Percentiles rank a stretch among this genome's conserved stretches.
phyloP scores from a whole-genome alignment of 495 filamentous ascomycete species.

The Margaritispora aquatica region DNA sequence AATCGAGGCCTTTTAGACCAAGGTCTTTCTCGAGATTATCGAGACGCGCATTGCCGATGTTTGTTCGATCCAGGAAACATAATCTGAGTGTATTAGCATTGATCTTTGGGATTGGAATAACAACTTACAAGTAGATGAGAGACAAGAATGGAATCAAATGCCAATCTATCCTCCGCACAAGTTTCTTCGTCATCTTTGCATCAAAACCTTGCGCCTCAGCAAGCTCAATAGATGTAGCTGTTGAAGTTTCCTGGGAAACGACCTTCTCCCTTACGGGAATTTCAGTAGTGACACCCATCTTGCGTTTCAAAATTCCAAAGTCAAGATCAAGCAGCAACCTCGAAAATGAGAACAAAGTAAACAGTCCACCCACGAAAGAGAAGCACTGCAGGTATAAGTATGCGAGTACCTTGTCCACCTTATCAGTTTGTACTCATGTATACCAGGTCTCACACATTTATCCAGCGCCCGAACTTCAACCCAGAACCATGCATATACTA shows the following conservation, averaged over 20 bases:
- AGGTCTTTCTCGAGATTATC: constrained; percentile 45
- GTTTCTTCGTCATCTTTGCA: constrained; percentile 26
- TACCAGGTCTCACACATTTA: neutral
- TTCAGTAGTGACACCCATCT: neutral
- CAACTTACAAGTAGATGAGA: constrained; percentile 36
- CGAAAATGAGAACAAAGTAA: neutral
- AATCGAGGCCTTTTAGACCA: constrained; percentile 43
- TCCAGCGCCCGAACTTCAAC: neutral
- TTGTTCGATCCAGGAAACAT: constrained; percentile 51
- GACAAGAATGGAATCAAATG: constrained; percentile 45
- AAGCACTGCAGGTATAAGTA: neutral
- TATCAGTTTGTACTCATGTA: neutral
- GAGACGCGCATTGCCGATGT: constrained; percentile 82
- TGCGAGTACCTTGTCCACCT: neutral
- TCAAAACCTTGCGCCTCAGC: constrained; percentile 10
- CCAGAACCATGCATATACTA: too few relatives aligned
- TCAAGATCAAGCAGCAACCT: neutral
- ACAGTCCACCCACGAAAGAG: neutral
- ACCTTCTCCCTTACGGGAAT: neutral
- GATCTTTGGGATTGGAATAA: neutral
- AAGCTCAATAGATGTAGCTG: neutral
- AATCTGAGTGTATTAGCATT: neutral
- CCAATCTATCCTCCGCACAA: constrained; percentile 42
- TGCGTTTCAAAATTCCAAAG: neutral
- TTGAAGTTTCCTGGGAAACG: neutral